Evolutionary conservation across 441 rosid species (phyloP), one percentile per base, ranked within the genome.

Genomic region (Corymbia calophylla): DNA sequence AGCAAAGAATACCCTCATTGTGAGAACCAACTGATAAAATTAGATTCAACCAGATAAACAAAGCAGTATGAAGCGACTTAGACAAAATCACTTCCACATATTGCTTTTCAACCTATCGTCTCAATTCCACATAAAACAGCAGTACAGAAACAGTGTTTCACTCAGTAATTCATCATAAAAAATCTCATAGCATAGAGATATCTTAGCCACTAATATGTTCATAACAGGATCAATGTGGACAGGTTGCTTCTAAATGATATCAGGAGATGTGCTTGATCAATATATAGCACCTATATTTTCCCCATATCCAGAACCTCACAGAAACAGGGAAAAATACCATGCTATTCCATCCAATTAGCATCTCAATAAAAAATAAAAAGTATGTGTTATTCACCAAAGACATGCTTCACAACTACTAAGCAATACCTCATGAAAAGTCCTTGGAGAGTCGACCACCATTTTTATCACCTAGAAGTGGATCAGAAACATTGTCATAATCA

Each of bases 371-470:
- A 51, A 58, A 39, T 35, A 39, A 86, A 39, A 86, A 53, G 27
- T 51, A 86, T 12, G 3, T 1, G 18, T 27, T 21, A 18, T 86
- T 55, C 64, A 86, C 64, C 58, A 86, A 54, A 86, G 51, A 86
- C 88, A 86, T 55, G 49, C 49, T 31, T 86, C 5, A 1, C 62
- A 86, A 32, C 47, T 86, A 55, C 53, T 53, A 10, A 15, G 62
- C 39, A 51, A 86, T 96, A 98, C 99, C 99, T 98, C 97, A 88
- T 98, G 96, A 94, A 94, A 97, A 88, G 97, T 97, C 92, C 98
- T 94, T 49, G 96, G 98, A 87, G 99, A 98, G 93, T 98, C 99
- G 47, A 98, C 97, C 77, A 96, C 95, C 98, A 98, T 93, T 93
- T 95, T 95, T 94, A 92, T 92, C 91, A 96, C 99, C 99, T 98